A percentile compares a stretch with the other conserved stretches of the same genome.
These are phyloP conservation scores for Chaetomium cochliodes DNA, from an alignment of 495 filamentous ascomycete genomes.

Conservation along the genomic window DNA sequence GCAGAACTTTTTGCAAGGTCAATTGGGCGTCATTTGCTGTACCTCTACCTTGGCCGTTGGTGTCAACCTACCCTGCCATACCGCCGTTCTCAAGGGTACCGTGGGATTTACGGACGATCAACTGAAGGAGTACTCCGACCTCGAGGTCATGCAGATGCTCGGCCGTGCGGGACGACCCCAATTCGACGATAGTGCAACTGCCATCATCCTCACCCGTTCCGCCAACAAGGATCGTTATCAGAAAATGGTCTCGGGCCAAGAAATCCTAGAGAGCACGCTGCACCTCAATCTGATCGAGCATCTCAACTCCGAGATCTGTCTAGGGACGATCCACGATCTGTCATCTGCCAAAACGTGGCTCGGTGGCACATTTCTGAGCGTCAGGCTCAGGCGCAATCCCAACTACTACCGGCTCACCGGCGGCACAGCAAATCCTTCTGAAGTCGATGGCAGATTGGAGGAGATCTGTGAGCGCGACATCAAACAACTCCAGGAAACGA, in stretches of 20 bases:
- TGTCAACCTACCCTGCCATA: conserved; percentile 88
- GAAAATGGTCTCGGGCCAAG: conserved; percentile 76
- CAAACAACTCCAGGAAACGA: conserved; percentile 59
- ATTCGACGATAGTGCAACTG: conserved; percentile 81
- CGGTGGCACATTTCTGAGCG: conserved; percentile 79
- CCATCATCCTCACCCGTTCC: conserved; percentile 79
- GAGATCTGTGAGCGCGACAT: conserved; percentile 81
- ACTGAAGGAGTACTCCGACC: conserved; percentile 76
- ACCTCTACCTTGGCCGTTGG: conserved; percentile 93
- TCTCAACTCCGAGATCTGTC: conserved; percentile 87
- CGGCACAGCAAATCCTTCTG: conserved; percentile 41
- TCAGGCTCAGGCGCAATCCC: conserved; percentile 78
- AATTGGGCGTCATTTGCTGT: conserved; percentile 88
- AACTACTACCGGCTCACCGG: conserved; percentile 71
- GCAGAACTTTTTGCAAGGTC: conserved; percentile 67
- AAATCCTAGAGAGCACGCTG: conserved; percentile 82
- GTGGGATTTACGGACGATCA: conserved; percentile 64
- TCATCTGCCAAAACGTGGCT: conserved; percentile 80
- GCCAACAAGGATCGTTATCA: conserved; percentile 73
- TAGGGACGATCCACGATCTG: conserved; percentile 72
- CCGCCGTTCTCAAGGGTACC: conserved; percentile 91
- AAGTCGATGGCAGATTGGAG: conserved; percentile 68
- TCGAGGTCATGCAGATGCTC: conserved; percentile 98
- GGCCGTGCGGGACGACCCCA: conserved; percentile 91
- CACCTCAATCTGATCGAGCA: conserved; percentile 90